Evolutionary conservation across 2,329 filamentous ascomycete genomes (phyloP).

Genomic region (Xylaria sp.): DNA sequence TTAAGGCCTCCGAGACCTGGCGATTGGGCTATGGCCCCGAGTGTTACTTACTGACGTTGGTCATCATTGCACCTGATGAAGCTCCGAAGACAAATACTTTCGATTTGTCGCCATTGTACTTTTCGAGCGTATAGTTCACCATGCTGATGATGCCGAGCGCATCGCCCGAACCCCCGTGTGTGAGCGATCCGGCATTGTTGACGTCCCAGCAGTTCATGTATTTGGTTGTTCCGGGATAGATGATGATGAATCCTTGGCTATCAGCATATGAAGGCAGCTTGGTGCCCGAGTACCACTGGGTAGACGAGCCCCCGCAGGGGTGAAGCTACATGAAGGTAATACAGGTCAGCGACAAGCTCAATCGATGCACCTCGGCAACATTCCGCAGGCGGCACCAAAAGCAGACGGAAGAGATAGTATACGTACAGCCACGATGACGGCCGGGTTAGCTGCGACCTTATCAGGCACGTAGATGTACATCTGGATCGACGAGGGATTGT

Average conservation of each 20-base stretch:
- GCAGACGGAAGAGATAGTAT: neutral
- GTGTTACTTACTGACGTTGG: constrained; percentile 36
- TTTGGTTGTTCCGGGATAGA: constrained; percentile 45
- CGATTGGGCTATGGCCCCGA: neutral
- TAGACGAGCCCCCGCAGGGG: constrained; percentile 30
- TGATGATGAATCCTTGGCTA: constrained; percentile 53
- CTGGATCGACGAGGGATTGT: constrained; percentile 54
- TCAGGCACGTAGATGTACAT: constrained; percentile 60
- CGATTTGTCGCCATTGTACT: constrained; percentile 25
- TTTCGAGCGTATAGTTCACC: constrained; percentile 38
- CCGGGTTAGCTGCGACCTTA: constrained; percentile 47
- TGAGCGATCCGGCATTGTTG: constrained; percentile 37
- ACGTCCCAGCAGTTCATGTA: constrained; percentile 43
- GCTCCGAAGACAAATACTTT: constrained; percentile 19
- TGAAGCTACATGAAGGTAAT: constrained; percentile 28
- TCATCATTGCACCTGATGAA: constrained; percentile 36
- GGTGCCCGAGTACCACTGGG: constrained; percentile 36
- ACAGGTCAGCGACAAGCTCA: constrained; percentile 7
- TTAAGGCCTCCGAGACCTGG: neutral
- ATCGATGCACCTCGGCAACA: neutral
- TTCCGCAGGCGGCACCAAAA: neutral
- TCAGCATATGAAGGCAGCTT: constrained; percentile 35
- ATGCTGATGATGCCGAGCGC: constrained; percentile 38
- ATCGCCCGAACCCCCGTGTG: constrained; percentile 39
- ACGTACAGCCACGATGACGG: constrained; percentile 41